Evolutionary conservation across 345 rosid species (phyloP), one percentile per base, ranked within the genome.

Genomic region (Isatis tinctoria): DNA sequence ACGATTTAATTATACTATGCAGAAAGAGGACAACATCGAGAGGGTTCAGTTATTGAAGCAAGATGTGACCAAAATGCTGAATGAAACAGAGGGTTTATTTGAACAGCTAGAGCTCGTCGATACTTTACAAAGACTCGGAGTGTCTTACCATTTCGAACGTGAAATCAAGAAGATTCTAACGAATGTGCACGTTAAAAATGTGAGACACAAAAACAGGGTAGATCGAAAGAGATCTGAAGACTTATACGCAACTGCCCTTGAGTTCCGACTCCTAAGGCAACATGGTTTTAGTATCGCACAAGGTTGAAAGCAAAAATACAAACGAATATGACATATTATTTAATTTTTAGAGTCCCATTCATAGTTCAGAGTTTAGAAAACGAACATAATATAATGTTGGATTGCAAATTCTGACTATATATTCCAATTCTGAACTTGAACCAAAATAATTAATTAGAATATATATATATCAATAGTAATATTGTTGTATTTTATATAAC

Each of bases 21-120:
- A 72, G 76, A 62, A 41, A 53, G 60, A 70, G 20, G 67, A 60
- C 48, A 60, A 7, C 59, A 12, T 24, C 49, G 63, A 73, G 44
- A 73, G 35, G 53, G 56, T 14, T 30, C 30, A 41, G 12, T 41
- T 62, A 27, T 22, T 73, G 45, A 41, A 53, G 70, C n/a, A 63
- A 32, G 27, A 64, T 36, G 80, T 72, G 28, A 48, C 47, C 3
- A 62, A 27, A 43, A 54, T 72, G 64, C 28, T 75, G 9, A 30
- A 47, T 3, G 41, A 56, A 12, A 28, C 69, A 16, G 57, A 62
- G 54, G 73, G 60, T 39, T 65, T 69, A 47, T 48, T 71, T 30
- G 58, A 74, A 26, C 69, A 71, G 43, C 82, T 75, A 22, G 82
- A 80, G 65, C 60, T 83, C 11, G 20, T 83, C 8, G 82, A 83